A percentile compares a stretch with the other conserved stretches of the same genome.
phyloP scores from a whole-genome alignment of 2,329 filamentous ascomycete species.

The Dendrostoma leiphaemia region DNA sequence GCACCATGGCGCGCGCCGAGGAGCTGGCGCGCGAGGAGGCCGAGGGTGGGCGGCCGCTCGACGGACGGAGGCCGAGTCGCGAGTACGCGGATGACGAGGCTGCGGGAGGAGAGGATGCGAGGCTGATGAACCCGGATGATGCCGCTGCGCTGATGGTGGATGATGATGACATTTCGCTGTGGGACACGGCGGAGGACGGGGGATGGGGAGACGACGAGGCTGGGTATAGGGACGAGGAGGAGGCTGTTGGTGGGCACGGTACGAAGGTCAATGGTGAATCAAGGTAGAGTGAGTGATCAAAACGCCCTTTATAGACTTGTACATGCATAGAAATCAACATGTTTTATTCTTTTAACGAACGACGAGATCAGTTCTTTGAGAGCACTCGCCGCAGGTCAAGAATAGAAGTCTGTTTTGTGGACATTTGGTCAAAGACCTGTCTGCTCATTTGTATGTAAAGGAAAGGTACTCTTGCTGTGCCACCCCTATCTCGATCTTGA shows the following conservation, averaged over 20 bases:
- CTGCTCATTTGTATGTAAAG: background rate
- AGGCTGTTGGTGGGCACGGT: constrained; percentile 17
- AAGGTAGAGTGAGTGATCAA: background rate
- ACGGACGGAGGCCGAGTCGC: constrained; percentile 3
- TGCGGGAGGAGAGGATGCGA: constrained; percentile 30
- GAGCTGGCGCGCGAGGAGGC: constrained; percentile 52
- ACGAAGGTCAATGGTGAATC: background rate
- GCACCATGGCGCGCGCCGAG: constrained; percentile 61
- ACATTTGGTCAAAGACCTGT: background rate
- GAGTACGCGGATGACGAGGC: constrained; percentile 42
- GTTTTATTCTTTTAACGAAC: no score
- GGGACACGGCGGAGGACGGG: constrained; percentile 44
- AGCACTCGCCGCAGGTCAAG: no score
- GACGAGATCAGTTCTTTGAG: no score
- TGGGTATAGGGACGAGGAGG: constrained; percentile 28
- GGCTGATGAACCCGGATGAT: constrained; percentile 33
- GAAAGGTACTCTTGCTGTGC: background rate
- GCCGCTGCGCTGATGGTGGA: constrained; percentile 52
- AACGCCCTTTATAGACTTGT: background rate
- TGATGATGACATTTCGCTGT: constrained; percentile 59
- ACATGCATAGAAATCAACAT: background rate
- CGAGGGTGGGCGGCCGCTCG: constrained; percentile 22
- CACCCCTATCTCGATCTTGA: background rate
- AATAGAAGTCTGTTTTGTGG: background rate
- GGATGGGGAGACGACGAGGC: constrained; percentile 31